Evolutionary conservation across 768 basidiomycete genomes (phyloP).

Genomic region (Glaciozyma antarctica): DNA sequence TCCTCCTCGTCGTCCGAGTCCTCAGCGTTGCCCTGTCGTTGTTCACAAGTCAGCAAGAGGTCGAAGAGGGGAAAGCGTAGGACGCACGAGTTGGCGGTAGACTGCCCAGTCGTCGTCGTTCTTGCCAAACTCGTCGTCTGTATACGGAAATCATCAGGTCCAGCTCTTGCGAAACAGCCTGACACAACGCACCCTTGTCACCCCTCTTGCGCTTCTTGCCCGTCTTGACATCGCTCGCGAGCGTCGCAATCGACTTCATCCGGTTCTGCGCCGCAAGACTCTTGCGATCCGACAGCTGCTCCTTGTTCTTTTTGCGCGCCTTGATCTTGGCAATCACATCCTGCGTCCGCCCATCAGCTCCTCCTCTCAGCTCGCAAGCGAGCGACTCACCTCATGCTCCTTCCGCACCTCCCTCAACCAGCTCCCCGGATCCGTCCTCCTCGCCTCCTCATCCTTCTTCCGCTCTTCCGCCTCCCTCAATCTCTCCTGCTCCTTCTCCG

Average conservation of each 20-base stretch:
- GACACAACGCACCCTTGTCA: constrained; percentile 53
- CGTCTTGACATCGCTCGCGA: constrained; percentile 72
- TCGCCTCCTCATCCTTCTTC: constrained; percentile 61
- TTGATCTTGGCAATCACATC: constrained; percentile 73
- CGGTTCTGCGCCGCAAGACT: constrained; percentile 87
- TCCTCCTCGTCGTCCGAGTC: constrained; percentile 86
- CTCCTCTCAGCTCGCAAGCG: not conserved
- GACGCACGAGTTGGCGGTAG: constrained; percentile 83
- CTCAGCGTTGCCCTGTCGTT: constrained; percentile 40
- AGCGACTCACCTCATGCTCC: constrained; percentile 63
- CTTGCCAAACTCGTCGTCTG: constrained; percentile 55
- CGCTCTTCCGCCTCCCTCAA: constrained; percentile 48
- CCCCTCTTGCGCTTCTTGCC: constrained; percentile 70
- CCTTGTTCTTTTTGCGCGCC: constrained; percentile 51
- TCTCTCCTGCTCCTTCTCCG: constrained; percentile 77
- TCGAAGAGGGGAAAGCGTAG: not conserved
- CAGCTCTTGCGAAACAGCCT: not conserved
- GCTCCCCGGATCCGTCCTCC: constrained; percentile 56
- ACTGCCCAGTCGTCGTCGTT: constrained; percentile 96
- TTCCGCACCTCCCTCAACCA: constrained; percentile 66
- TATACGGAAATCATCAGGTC: not conserved
- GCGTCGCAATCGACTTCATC: constrained; percentile 88
- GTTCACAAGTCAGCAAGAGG: not conserved
- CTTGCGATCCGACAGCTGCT: constrained; percentile 76
- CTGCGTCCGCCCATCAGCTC: constrained; percentile 41